Evolutionary conservation across 768 basidiomycete species (phyloP).

Genomic region (Tricholoma flavovirens): DNA sequence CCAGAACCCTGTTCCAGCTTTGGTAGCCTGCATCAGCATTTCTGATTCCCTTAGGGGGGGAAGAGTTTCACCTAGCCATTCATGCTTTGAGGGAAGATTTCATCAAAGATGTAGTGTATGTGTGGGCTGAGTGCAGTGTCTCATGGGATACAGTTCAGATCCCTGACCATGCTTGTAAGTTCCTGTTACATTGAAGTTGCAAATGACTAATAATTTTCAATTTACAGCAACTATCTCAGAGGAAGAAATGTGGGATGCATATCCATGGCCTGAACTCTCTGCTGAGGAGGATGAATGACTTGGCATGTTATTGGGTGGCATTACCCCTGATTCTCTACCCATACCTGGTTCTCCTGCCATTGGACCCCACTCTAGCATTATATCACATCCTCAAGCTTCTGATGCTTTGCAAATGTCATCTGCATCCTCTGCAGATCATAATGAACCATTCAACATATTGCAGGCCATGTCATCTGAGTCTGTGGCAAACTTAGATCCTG

Average conservation of each 20-base stretch:
- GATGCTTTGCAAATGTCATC: neutral
- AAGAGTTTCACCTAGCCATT: neutral
- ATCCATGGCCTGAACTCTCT: neutral
- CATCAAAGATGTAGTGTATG: neutral
- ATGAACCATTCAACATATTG: neutral
- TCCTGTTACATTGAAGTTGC: neutral
- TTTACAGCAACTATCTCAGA: neutral
- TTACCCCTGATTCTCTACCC: neutral
- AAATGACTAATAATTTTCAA: neutral
- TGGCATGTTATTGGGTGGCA: neutral
- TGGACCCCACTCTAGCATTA: neutral
- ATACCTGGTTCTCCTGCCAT: neutral
- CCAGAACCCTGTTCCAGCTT: neutral
- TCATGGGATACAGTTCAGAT: neutral
- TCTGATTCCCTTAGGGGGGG: neutral
- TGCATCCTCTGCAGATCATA: neutral
- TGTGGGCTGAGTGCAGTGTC: neutral
- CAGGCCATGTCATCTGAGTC: neutral
- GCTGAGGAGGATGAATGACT: neutral
- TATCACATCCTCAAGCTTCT: neutral
- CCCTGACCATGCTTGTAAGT: neutral
- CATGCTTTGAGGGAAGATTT: neutral
- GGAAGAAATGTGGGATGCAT: neutral
- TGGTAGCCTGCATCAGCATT: neutral
- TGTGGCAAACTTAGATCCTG: neutral